Evolutionary conservation across 2,329 filamentous ascomycete species (phyloP).

Genomic region (Amylocarpus encephaloides): DNA sequence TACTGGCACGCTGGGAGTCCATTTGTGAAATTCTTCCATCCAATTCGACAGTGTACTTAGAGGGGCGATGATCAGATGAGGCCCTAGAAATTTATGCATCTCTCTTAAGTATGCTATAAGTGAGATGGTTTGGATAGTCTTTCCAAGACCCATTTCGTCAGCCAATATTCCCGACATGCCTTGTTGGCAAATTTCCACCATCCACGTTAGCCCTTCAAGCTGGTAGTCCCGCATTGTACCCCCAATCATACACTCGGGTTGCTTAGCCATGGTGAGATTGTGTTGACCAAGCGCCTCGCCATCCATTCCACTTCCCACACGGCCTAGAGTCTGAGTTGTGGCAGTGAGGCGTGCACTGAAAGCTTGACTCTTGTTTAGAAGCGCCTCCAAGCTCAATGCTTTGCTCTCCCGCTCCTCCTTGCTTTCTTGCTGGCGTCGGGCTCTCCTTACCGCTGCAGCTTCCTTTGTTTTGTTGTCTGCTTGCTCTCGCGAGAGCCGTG

Average conservation of each 20-base stretch:
- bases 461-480: conserved; percentile 1
- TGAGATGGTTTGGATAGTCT: conserved; percentile 47
- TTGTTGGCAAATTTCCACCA: conserved; percentile 58
- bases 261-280: conserved; percentile 71
- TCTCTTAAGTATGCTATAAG: conserved; percentile 73
- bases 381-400: conserved; percentile 51
- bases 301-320: conserved; percentile 54
- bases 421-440: background rate
- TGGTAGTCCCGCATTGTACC: conserved; percentile 94
- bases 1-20: conserved; percentile 83
- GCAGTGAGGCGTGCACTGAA: conserved; percentile 58
- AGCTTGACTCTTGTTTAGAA: conserved; percentile 52
- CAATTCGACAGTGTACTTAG: conserved; percentile 91
- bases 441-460: conserved; percentile 3
- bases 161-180: conserved; percentile 59
- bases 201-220: conserved; percentile 89
- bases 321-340: conserved; percentile 56
- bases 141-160: conserved; percentile 57
- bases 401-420: conserved; percentile 48
- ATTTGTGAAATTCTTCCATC: conserved; percentile 88
- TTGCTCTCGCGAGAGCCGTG: background rate
- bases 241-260: conserved; percentile 77
- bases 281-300: conserved; percentile 55
- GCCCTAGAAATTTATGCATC: conserved; percentile 74
- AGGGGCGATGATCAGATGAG: conserved; percentile 85